Conservation (phyloP, 1,284 basidiomycete genomes). For the Pseudozyma tsukubaensis region DNA sequence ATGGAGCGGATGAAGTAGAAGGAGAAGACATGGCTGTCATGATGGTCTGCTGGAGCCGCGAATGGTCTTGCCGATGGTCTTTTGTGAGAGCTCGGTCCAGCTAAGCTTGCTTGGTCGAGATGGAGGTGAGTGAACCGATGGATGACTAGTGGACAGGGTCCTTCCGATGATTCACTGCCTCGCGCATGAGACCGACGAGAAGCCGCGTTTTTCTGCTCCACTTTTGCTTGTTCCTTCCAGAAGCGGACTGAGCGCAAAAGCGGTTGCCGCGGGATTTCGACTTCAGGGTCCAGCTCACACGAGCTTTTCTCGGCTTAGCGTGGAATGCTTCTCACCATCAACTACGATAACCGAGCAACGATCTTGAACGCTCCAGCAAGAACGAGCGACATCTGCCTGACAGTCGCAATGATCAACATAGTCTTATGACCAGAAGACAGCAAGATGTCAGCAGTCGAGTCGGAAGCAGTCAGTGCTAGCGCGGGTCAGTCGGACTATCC, state of each 20-base stretch:
- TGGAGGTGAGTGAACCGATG: neutral
- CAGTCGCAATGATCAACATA: neutral
- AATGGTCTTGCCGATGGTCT: too few relatives aligned
- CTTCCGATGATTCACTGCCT: neutral
- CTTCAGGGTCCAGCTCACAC: conserved; percentile 29
- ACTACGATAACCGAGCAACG: neutral
- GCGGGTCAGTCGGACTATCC: conserved; percentile 18
- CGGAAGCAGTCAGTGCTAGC: conserved; percentile 3
- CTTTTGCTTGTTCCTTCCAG: conserved; percentile 6
- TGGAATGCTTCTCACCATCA: neutral
- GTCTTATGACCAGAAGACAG: neutral
- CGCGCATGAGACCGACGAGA: neutral
- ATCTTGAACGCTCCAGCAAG: neutral
- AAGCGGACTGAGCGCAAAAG: conserved; percentile 32
- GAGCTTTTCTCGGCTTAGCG: neutral
- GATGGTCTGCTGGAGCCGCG: too few relatives aligned
- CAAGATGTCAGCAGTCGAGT: conserved; percentile 10
- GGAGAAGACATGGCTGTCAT: neutral
- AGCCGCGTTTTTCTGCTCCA: neutral
- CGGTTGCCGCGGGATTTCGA: conserved; percentile 14
- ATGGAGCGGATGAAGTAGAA: neutral
- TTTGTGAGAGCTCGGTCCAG: neutral
- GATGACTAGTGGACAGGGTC: neutral
- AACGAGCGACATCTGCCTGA: neutral
- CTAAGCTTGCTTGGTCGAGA: neutral